Conservation (phyloP, 2,329 filamentous ascomycete species). For the Aspergillus cejpii region DNA sequence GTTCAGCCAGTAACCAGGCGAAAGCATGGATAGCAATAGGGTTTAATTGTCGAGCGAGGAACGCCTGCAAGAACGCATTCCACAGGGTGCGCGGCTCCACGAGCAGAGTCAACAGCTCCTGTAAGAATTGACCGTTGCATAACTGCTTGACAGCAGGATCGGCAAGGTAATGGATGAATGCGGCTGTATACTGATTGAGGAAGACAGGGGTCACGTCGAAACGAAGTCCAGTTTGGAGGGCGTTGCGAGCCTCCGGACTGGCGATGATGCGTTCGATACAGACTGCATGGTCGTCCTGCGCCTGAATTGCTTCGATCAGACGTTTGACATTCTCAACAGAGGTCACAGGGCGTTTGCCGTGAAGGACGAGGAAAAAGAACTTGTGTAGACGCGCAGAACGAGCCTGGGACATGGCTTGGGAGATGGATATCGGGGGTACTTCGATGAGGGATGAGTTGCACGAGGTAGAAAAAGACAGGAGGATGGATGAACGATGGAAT, state of each 20-base stretch:
- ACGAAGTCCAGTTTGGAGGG: slow-evolving; percentile 40
- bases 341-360: slow-evolving; percentile 36
- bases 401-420: slow-evolving; percentile 11
- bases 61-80: slow-evolving; percentile 41
- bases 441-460: not conserved
- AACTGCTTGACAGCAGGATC: slow-evolving; percentile 45
- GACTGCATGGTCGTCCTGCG: slow-evolving; percentile 36
- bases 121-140: slow-evolving; percentile 47
- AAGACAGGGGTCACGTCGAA: slow-evolving; percentile 42
- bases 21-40: slow-evolving; percentile 35
- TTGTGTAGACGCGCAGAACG: slow-evolving; percentile 29
- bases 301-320: slow-evolving; percentile 47
- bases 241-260: slow-evolving; percentile 27
- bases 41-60: slow-evolving; percentile 27
- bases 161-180: slow-evolving; percentile 38
- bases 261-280: slow-evolving; percentile 41
- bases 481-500: not conserved
- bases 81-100: slow-evolving; percentile 52
- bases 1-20: slow-evolving; percentile 46
- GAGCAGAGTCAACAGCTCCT: slow-evolving; percentile 43
- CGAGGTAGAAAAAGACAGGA: not conserved
- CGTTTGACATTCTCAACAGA: slow-evolving; percentile 37
- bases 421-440: not conserved
- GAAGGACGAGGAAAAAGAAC: slow-evolving; percentile 37
- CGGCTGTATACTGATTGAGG: slow-evolving; percentile 37